A percentile compares a stretch with the other conserved stretches of the same genome.
Evolutionary conservation across 352 stramenopile genomes (phyloP).

Genomic region (Phytophthora hibernalis): DNA sequence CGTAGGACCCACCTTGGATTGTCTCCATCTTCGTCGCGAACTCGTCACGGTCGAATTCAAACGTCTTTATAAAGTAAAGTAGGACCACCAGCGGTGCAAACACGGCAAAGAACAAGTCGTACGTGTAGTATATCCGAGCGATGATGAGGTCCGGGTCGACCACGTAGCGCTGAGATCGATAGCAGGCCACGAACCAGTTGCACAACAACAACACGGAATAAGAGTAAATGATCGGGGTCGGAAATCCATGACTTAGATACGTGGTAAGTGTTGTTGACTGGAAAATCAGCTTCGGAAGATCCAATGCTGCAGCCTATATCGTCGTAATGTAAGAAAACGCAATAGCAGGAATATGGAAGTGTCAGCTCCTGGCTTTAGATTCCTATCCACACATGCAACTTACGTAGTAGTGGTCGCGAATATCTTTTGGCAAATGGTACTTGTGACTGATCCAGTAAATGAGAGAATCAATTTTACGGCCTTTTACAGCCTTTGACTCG

Average conservation of each 20-base stretch:
- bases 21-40: conserved; percentile 45
- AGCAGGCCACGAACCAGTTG: conserved; percentile 61
- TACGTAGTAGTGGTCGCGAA: conserved; percentile 38
- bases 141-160: conserved; percentile 44
- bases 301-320: conserved; percentile 44
- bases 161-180: conserved; percentile 49
- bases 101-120: conserved; percentile 68
- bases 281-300: conserved; percentile 59
- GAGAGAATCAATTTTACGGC: background rate
- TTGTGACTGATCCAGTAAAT: conserved; percentile 11
- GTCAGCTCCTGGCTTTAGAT: background rate
- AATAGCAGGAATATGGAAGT: background rate
- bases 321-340: background rate
- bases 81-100: conserved; percentile 57
- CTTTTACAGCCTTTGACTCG: background rate
- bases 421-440: conserved; percentile 18
- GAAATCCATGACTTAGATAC: conserved; percentile 59
- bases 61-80: conserved; percentile 48
- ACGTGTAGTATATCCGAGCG: conserved; percentile 46
- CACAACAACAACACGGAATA: conserved; percentile 46
- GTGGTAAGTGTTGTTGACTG: conserved; percentile 51
- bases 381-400: conserved; percentile 1
- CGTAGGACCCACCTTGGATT: conserved; percentile 39
- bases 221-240: conserved; percentile 42
- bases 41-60: conserved; percentile 46